Conservation (phyloP, 1,139 yeast species). For the Protomyces inouyei region DNA sequence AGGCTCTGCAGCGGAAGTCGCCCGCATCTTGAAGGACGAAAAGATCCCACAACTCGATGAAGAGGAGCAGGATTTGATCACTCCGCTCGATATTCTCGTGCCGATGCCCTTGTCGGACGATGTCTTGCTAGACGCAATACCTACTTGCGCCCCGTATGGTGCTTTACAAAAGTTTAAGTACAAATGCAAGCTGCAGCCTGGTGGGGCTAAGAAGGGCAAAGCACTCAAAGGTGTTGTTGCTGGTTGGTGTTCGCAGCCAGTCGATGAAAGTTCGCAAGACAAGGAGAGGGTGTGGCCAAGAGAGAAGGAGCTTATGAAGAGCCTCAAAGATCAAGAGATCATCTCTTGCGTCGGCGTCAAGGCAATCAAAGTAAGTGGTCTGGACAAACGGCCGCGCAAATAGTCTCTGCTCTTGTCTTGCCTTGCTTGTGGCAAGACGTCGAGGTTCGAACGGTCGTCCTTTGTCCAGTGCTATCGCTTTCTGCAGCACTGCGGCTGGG, state of each 20-base stretch:
- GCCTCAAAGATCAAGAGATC: conserved; percentile 54
- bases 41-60: conserved; percentile 39
- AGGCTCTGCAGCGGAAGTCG: conserved; percentile 25
- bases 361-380: conserved; percentile 34
- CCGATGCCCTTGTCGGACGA: conserved; percentile 42
- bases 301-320: conserved; percentile 57
- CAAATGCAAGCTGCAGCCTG: conserved; percentile 82
- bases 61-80: conserved; percentile 35
- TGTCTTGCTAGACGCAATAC: conserved; percentile 58
- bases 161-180: conserved; percentile 69
- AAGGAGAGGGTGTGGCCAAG: conserved; percentile 62
- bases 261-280: conserved; percentile 51
- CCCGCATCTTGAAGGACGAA: conserved; percentile 34
- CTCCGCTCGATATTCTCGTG: conserved; percentile 39
- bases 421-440: no score
- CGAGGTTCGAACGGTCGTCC: no score
- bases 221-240: conserved; percentile 53
- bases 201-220: conserved; percentile 83
- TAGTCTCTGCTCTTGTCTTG: no score
- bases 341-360: conserved; percentile 52
- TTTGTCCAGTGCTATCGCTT: no score
- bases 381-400: neutral
- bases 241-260: conserved; percentile 54
- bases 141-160: conserved; percentile 91
- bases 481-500: no score